Percentiles rank a stretch among this genome's conserved stretches.
Evolutionary conservation across 139 green algal genomes (phyloP).

Genomic region (Volvox africanus): DNA sequence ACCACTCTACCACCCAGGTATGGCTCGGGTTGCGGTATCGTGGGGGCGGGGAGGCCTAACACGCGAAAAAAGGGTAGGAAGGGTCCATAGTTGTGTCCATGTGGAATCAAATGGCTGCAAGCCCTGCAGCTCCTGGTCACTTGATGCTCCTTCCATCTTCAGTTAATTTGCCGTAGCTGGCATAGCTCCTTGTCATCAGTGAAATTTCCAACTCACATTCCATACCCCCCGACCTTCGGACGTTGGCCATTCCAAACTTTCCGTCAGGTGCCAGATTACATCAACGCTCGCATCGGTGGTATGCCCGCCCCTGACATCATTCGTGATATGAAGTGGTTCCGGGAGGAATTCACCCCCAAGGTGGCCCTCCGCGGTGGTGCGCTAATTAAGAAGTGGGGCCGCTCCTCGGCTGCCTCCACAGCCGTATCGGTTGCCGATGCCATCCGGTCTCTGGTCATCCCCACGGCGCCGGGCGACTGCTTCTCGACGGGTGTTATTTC

Average conservation of each 20-base stretch:
- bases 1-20: conserved; percentile 95
- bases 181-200: no score
- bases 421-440: conserved; percentile 92
- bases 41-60: no score
- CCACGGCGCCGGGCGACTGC: conserved; percentile 90
- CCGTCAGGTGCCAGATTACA: conserved; percentile 89
- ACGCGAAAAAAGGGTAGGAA: no score
- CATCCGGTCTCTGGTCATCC: conserved; percentile 84
- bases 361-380: conserved; percentile 89
- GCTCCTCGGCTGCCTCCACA: conserved; percentile 90
- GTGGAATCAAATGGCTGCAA: no score
- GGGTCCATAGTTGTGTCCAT: no score
- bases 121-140: no score
- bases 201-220: no score
- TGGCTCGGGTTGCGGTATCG: neutral
- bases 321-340: conserved; percentile 71
- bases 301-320: conserved; percentile 87
- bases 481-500: conserved; percentile 88
- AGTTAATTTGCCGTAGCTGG: no score
- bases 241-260: neutral
- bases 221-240: no score
- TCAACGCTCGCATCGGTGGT: conserved; percentile 92
- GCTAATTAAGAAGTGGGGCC: conserved; percentile 96
- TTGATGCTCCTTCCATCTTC: no score
- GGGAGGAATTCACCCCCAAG: conserved; percentile 91